phyloP scores from a whole-genome alignment of 176 grass and related monocot genomes.

The Ampelocalamus luodianensis region DNA sequence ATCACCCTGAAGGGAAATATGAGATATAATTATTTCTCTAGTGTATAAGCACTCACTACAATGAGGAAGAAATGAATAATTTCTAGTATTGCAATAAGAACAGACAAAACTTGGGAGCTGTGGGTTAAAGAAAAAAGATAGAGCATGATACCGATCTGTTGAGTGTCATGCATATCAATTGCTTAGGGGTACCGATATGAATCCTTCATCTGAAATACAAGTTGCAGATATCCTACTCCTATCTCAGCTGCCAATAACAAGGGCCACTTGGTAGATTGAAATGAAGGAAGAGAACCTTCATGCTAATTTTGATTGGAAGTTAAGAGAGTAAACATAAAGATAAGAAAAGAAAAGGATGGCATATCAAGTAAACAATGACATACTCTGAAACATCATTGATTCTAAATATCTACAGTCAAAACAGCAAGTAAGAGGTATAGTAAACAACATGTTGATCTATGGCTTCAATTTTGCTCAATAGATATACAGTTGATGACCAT shows the following conservation, averaged over 20 bases:
- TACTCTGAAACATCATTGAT: background rate
- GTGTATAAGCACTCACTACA: background rate
- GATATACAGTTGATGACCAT: background rate
- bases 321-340: background rate
- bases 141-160: background rate
- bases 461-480: background rate
- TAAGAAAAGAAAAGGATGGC: background rate
- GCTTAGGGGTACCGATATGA: background rate
- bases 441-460: background rate
- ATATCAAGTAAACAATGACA: slow-evolving; percentile 16
- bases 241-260: no score
- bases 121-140: background rate
- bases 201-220: background rate
- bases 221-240: no score
- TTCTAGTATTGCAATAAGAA: slow-evolving; percentile 3
- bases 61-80: background rate
- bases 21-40: background rate
- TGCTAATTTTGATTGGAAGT: background rate
- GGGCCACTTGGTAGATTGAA: background rate
- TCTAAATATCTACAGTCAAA: slow-evolving; percentile 9
- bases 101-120: slow-evolving; percentile 46
- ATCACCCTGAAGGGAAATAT: background rate
- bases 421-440: background rate
- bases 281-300: background rate
- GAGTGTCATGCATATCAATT: background rate